These are phyloP conservation scores for Ottelia alismoides DNA, from an alignment of 106 monocot genomes.

Conservation along the genomic window DNA sequence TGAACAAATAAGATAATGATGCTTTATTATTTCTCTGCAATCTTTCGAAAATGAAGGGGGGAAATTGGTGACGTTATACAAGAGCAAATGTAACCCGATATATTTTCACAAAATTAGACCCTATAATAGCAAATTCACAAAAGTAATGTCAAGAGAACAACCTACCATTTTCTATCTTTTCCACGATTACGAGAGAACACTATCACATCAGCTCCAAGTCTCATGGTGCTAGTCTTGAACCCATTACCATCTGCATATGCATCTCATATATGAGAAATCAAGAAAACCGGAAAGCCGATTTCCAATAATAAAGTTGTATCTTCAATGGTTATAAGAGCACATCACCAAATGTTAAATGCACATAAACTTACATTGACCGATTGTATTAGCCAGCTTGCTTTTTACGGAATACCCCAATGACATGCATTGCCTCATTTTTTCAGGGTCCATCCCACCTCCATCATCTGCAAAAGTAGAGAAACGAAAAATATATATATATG, in stretches of 20 bases:
- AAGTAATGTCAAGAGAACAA: no score
- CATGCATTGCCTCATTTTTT: constrained; percentile 76
- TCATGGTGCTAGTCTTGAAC: constrained; percentile 88
- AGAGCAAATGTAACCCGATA: no score
- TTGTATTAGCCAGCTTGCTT: constrained; percentile 60
- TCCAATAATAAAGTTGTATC: no score
- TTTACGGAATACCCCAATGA: constrained; percentile 79
- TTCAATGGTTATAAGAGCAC: no score
- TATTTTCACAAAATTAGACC: no score
- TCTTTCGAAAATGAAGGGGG: no score
- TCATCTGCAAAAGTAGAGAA: constrained; percentile 67
- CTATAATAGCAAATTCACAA: no score
- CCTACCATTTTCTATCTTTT: constrained; percentile 56
- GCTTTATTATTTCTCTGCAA: no score
- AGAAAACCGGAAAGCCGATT: constrained; percentile 6
- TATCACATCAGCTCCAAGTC: constrained; percentile 79
- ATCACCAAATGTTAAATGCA: not conserved
- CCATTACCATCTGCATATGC: constrained; percentile 64
- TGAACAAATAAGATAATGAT: no score
- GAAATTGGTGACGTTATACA: no score
- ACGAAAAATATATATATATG: no score
- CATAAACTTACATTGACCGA: constrained; percentile 63
- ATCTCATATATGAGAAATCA: not conserved
- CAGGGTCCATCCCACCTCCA: constrained; percentile 85
- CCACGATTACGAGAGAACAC: constrained; percentile 65